These are phyloP conservation scores for Endoconidiophora laricicola DNA, from an alignment of 2,329 filamentous ascomycete genomes.

Conservation along the genomic window DNA sequence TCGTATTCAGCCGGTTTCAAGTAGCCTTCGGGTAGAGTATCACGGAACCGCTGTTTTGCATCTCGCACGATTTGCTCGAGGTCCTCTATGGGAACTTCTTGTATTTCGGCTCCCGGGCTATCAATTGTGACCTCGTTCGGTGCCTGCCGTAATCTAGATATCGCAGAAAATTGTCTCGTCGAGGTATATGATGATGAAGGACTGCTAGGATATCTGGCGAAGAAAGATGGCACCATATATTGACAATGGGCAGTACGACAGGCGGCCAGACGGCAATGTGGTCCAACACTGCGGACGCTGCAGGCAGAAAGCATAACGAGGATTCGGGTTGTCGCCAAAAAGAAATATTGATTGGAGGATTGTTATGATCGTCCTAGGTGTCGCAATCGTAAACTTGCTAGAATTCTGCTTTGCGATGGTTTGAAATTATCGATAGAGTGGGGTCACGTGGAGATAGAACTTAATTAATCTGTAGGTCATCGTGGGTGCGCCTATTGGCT, in stretches of 20 bases:
- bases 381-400: background rate
- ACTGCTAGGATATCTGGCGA: background rate
- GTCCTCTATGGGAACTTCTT: constrained; percentile 17
- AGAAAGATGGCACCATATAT: background rate
- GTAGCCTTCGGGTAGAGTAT: constrained; percentile 56
- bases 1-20: constrained; percentile 53
- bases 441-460: constrained; percentile 11
- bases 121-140: background rate
- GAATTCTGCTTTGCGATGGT: constrained; percentile 4
- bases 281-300: background rate
- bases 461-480: background rate
- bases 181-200: background rate
- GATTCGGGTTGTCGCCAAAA: background rate
- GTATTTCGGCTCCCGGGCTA: background rate
- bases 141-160: background rate
- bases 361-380: background rate
- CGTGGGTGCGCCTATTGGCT: constrained; percentile 1
- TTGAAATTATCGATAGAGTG: background rate
- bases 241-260: background rate
- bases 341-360: background rate
- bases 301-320: constrained; percentile 5
- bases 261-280: background rate
- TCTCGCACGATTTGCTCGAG: constrained; percentile 50
- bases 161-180: background rate
- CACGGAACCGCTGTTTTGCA: constrained; percentile 59